phyloP scores from a whole-genome alignment of 495 filamentous ascomycete species.

The Penicillium subrubescens region DNA sequence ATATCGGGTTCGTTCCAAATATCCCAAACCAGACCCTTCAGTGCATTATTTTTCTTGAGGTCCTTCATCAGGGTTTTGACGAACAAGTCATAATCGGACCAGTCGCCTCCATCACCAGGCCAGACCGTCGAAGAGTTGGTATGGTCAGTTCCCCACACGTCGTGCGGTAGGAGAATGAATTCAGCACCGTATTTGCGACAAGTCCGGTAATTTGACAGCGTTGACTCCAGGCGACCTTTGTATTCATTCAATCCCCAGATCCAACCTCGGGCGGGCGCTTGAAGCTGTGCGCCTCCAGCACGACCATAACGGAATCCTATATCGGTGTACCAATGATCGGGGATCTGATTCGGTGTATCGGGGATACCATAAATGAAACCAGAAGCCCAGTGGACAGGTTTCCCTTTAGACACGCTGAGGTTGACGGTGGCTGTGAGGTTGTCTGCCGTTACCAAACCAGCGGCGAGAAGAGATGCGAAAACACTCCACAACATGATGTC shows the following conservation, averaged over 20 bases:
- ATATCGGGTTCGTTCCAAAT: conserved; percentile 50
- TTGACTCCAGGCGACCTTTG: conserved; percentile 37
- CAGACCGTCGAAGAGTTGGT: conserved; percentile 24
- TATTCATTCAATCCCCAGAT: conserved; percentile 27
- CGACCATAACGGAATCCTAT: conserved; percentile 24
- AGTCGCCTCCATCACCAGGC: conserved; percentile 45
- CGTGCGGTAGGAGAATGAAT: conserved; percentile 45
- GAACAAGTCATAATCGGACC: conserved; percentile 38
- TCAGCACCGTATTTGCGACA: conserved; percentile 35
- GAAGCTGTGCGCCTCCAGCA: conserved; percentile 27
- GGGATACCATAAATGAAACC: conserved; percentile 41
- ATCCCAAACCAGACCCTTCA: conserved; percentile 36
- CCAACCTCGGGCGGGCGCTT: conserved; percentile 24
- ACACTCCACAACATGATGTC: not conserved
- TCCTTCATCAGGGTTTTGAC: conserved; percentile 33
- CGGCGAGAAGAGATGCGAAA: conserved; percentile 2
- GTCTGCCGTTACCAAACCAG: conserved; percentile 9
- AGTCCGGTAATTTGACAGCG: conserved; percentile 42
- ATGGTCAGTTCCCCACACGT: conserved; percentile 45
- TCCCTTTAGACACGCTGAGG: conserved; percentile 10
- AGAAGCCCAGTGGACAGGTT: conserved; percentile 28
- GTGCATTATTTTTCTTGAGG: conserved; percentile 33
- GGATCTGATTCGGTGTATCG: conserved; percentile 30
- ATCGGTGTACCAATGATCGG: conserved; percentile 28
- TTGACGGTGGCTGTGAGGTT: conserved; percentile 19